phyloP scores from a whole-genome alignment of 495 filamentous ascomycete genomes.

The Immersiella caudata region DNA sequence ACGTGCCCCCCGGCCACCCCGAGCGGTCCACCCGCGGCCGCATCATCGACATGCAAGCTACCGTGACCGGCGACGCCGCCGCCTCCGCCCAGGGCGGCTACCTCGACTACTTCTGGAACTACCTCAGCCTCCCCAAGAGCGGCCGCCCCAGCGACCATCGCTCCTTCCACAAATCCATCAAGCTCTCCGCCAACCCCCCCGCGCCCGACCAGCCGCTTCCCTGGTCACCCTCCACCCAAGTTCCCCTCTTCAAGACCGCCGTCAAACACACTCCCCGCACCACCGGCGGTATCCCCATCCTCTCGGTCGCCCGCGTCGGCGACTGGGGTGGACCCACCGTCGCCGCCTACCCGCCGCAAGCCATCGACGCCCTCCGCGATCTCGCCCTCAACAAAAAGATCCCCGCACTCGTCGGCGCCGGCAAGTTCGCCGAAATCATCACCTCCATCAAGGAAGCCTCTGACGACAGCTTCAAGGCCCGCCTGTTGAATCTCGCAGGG shows the following conservation, averaged over 20 bases:
- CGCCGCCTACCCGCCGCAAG: background rate
- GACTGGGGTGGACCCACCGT: background rate
- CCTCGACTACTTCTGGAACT: slow-evolving; percentile 7
- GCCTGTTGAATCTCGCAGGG: background rate
- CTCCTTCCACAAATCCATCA: background rate
- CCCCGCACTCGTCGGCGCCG: background rate
- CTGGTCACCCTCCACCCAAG: background rate
- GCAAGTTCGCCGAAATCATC: background rate
- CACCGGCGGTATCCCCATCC: background rate
- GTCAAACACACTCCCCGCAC: background rate
- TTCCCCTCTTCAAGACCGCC: background rate
- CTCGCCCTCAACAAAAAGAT: background rate
- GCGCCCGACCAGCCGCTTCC: background rate
- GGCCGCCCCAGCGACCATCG: background rate
- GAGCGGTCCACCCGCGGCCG: background rate
- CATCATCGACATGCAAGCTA: slow-evolving; percentile 7
- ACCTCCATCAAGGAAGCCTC: background rate
- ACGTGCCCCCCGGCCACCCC: too few species aligned
- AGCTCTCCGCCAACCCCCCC: background rate
- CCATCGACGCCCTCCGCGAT: background rate
- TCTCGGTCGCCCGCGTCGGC: background rate
- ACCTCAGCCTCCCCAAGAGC: background rate
- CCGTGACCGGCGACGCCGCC: background rate
- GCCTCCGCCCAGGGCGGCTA: slow-evolving; percentile 1
- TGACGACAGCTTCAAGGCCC: background rate